Evolutionary conservation across 257 asterid genomes (phyloP).

Genomic region (Lantana camara): DNA sequence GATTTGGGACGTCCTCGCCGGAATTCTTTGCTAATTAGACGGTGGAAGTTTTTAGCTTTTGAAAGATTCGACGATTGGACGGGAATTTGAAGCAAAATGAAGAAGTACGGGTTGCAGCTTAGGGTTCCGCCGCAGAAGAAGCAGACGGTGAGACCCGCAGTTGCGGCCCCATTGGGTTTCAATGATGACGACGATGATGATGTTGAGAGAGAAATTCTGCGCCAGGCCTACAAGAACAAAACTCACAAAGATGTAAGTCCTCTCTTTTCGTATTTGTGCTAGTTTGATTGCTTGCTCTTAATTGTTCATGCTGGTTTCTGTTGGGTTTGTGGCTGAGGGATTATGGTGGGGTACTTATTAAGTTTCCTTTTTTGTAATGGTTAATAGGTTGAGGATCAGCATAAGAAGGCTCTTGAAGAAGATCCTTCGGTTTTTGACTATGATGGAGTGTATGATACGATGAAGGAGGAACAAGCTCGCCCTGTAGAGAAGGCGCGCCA

Average conservation of each 20-base stretch:
- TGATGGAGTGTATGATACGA: constrained; percentile 87
- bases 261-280: not conserved
- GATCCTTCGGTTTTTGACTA: constrained; percentile 87
- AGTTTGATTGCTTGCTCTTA: constrained; percentile 11
- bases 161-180: constrained; percentile 55
- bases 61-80: not conserved
- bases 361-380: constrained; percentile 1
- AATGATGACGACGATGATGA: constrained; percentile 62
- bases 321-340: not conserved
- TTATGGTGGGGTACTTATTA: not conserved
- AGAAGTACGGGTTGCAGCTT: constrained; percentile 81
- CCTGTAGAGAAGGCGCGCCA: constrained; percentile 63
- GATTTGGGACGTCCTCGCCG: not conserved
- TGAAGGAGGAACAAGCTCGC: constrained; percentile 79
- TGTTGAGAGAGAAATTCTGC: constrained; percentile 78
- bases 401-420: constrained; percentile 90
- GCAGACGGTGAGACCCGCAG: constrained; percentile 60
- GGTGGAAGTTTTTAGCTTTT: constrained; percentile 8
- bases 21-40: not conserved
- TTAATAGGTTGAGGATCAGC: constrained; percentile 79
- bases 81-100: constrained; percentile 34
- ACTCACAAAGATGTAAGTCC: constrained; percentile 70
- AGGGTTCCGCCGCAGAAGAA: constrained; percentile 82
- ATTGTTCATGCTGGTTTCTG: not conserved
- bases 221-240: constrained; percentile 84